phyloP scores from a whole-genome alignment of 805 yeast genomes.

The Metschnikowia anglica region DNA sequence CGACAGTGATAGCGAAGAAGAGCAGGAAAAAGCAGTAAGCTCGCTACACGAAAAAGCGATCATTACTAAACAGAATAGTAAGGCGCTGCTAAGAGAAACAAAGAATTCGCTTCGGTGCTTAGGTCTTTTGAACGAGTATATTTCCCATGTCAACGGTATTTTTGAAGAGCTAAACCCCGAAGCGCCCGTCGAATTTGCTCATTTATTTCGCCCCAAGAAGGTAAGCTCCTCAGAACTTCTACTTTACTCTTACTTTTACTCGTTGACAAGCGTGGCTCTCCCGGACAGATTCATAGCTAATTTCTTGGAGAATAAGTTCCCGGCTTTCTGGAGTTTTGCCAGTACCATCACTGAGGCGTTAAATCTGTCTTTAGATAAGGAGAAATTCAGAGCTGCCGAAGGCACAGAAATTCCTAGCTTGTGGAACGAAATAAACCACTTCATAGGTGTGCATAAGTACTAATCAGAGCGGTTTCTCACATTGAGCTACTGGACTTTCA shows the following conservation, averaged over 20 bases:
- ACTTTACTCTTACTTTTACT: constrained; percentile 39
- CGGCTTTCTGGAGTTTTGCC: constrained; percentile 25
- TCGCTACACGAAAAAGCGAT: constrained; percentile 40
- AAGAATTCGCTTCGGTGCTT: constrained; percentile 35
- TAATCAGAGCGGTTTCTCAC: neutral
- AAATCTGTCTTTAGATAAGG: constrained; percentile 12
- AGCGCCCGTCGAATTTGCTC: constrained; percentile 18
- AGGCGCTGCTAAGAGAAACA: constrained; percentile 30
- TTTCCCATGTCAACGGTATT: constrained; percentile 20
- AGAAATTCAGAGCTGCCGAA: constrained; percentile 24
- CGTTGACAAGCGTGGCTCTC: constrained; percentile 31
- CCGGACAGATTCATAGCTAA: constrained; percentile 42
- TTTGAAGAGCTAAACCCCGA: constrained; percentile 18
- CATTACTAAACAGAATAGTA: constrained; percentile 34
- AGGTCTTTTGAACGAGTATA: constrained; percentile 24
- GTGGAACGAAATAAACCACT: constrained; percentile 33
- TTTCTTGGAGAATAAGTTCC: constrained; percentile 34
- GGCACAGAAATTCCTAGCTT: constrained; percentile 36
- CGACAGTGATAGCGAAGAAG: constrained; percentile 19
- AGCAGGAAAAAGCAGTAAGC: constrained; percentile 32
- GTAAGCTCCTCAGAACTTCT: constrained; percentile 36
- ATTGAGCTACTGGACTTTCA: neutral
- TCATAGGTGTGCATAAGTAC: constrained; percentile 7
- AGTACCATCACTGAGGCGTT: constrained; percentile 16
- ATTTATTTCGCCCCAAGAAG: constrained; percentile 18